Conservation (phyloP, 1,284 basidiomycete genomes). For the Sanghuangporus sanghuang region DNA sequence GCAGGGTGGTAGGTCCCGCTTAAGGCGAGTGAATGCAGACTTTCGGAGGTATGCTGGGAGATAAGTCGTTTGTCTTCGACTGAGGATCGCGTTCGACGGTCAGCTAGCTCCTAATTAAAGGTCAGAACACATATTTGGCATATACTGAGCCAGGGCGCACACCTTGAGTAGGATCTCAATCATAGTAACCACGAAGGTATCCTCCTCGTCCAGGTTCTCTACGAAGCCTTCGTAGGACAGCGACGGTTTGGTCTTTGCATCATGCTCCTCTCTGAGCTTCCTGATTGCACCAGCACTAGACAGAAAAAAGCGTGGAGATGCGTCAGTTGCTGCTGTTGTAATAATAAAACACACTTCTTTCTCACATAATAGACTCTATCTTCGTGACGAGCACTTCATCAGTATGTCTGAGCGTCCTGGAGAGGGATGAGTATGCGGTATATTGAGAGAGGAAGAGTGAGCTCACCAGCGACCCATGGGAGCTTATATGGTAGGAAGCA, state of each 20-base stretch:
- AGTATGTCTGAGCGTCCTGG: slow-evolving; percentile 59
- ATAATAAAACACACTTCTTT: neutral
- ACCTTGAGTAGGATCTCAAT: slow-evolving; percentile 72
- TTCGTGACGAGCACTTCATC: slow-evolving; percentile 66
- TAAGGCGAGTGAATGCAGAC: slow-evolving; percentile 50
- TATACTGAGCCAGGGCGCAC: slow-evolving; percentile 22
- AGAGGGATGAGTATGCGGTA: neutral
- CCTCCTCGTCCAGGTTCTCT: slow-evolving; percentile 63
- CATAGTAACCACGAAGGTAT: slow-evolving; percentile 66
- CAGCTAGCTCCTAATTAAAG: slow-evolving; percentile 57
- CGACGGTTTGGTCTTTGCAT: slow-evolving; percentile 48
- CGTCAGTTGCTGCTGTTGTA: neutral
- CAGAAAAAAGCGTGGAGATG: slow-evolving; percentile 1
- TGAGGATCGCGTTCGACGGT: slow-evolving; percentile 50
- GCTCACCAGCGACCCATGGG: slow-evolving; percentile 19
- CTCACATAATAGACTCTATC: slow-evolving; percentile 63
- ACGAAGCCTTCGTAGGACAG: slow-evolving; percentile 69
- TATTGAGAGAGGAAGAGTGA: slow-evolving; percentile 5
- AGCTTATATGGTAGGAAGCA: neutral
- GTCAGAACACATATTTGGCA: neutral
- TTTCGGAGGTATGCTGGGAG: slow-evolving; percentile 56
- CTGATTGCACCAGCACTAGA: slow-evolving; percentile 60
- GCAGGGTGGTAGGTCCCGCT: slow-evolving; percentile 47
- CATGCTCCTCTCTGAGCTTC: slow-evolving; percentile 34
- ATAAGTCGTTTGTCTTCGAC: slow-evolving; percentile 53